Evolutionary conservation across 805 yeast species (phyloP), one percentile per base, ranked within the genome.

Genomic region (Soucietia sequanensis): DNA sequence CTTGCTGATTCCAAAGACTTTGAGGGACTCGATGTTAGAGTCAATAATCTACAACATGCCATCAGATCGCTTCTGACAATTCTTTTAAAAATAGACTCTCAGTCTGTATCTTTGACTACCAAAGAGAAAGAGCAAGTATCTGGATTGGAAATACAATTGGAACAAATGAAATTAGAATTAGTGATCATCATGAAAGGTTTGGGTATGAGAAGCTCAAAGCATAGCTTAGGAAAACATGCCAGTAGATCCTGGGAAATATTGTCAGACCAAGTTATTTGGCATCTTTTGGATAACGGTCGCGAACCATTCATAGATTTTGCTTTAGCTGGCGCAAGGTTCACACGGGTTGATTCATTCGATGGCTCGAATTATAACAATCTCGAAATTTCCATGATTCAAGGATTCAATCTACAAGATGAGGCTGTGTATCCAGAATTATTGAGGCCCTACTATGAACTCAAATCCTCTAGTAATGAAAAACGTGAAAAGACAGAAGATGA

Each of bases 391-490:
- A 70, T 76, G 64, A 59, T 90, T 39, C 86, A 82, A 47, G 88
- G 85, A 0, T 72, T 81, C 47, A 86, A 87, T 50, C 58, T 84
- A 35, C 77, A 75, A 35, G 61, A 63, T 10, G 58, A 70, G 13
- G 75, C 85, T 0, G 50, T 72, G 2, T 85, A 81, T 48, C 90
- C 93, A 0, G 89, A 86, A 44, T 59, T 91, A 17, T 58, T 91
- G 13, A 66, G 83, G 1, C 81, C 87, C 1, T 73, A 47, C 35
- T 20, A 48, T 37, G 28, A 51, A 41, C 12, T n/a, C 1, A 23
- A 28, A 22, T 22, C 30, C 32, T 10, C 15, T 37, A n/a, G 46
- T 19, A 37, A 48, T 23, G 39, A 45, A 14, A 44, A 47, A n/a
- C 43, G 36, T 1, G 49, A 55, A 10, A 35, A 35, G 6, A 37